Evolutionary conservation across 2,329 filamentous ascomycete genomes (phyloP), one percentile per base, ranked within the genome.

Genomic region (Westerdykella sp.): DNA sequence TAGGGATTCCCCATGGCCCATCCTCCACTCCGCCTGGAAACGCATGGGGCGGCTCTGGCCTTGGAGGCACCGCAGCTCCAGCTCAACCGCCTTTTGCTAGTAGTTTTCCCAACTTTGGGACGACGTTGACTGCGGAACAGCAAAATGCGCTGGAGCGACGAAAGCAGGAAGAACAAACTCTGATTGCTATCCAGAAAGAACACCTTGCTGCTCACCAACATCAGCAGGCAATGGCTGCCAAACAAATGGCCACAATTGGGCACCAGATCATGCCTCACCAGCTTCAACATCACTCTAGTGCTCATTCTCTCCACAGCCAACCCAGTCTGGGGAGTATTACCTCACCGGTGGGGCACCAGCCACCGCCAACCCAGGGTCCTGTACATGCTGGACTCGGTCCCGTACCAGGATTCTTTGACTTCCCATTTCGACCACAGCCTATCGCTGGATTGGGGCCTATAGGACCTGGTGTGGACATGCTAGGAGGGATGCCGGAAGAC

Each of bases 141-240:
- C 93, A 98, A 65, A 98, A 98, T 69, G 95, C 95, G 32, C 74
- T 98, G 1, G 93, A 98, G 70, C 81, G 93, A 42, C 79, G 93
- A 41, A 98, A 98, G 73, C 93, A 98, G 66, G 93, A 98, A 68
- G 94, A 98, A 62, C 93, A 98, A 65, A 95, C 93, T 64, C 76
- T 95, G 30, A 94, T 97, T 81, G 93, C 94, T 37, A 84, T 93
- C 34, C 93, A 98, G 67, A 88, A 95, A 54, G 93, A 98, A 64
- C 87, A 88, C 54, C 78, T 96, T 43, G 85, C 89, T 50, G 86
- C 89, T 50, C 89, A 95, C 60, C 89, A 95, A 59, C 89, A 95
- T 60, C 89, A 95, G 59, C 77, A 79, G 6, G 81, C 89, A 46
- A 76, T 82, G 40, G 83, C 79, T 68, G 84, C 81, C 66, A 81